Percentiles rank a stretch among this genome's conserved stretches.
phyloP scores from a whole-genome alignment of 2,329 filamentous ascomycete genomes.

The Venturia nashicola region DNA sequence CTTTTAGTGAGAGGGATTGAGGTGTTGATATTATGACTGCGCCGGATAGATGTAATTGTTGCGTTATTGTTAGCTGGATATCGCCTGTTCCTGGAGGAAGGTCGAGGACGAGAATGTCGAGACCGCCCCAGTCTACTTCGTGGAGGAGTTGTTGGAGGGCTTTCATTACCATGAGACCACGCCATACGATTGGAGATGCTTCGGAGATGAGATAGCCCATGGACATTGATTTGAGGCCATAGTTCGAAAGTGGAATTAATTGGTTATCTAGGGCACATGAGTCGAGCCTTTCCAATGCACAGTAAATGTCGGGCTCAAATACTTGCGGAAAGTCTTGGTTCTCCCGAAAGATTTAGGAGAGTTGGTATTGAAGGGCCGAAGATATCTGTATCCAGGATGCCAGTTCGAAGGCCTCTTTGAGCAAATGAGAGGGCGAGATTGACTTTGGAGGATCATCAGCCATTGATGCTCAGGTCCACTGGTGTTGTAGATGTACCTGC shows the following conservation, averaged over 20 bases:
- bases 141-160: slow-evolving; percentile 90
- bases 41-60: slow-evolving; percentile 82
- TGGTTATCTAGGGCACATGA: slow-evolving; percentile 50
- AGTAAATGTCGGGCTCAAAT: slow-evolving; percentile 19
- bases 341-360: slow-evolving; percentile 67
- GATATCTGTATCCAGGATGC: slow-evolving; percentile 90
- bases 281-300: neutral
- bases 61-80: slow-evolving; percentile 90
- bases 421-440: slow-evolving; percentile 86
- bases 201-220: slow-evolving; percentile 88
- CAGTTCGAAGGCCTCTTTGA: slow-evolving; percentile 64
- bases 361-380: slow-evolving; percentile 94
- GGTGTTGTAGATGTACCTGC: slow-evolving; percentile 43
- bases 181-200: slow-evolving; percentile 79
- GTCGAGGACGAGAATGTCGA: slow-evolving; percentile 84
- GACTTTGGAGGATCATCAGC: slow-evolving; percentile 21
- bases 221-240: slow-evolving; percentile 95
- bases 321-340: slow-evolving; percentile 66
- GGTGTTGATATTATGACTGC: slow-evolving; percentile 85
- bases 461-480: neutral
- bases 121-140: slow-evolving; percentile 82
- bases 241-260: slow-evolving; percentile 79
- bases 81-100: slow-evolving; percentile 91
- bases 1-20: slow-evolving; percentile 82
- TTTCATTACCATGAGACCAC: slow-evolving; percentile 95